Evolutionary conservation across 1,284 basidiomycete species (phyloP), one percentile per base, ranked within the genome.

Genomic region (Vanrija sp.): DNA sequence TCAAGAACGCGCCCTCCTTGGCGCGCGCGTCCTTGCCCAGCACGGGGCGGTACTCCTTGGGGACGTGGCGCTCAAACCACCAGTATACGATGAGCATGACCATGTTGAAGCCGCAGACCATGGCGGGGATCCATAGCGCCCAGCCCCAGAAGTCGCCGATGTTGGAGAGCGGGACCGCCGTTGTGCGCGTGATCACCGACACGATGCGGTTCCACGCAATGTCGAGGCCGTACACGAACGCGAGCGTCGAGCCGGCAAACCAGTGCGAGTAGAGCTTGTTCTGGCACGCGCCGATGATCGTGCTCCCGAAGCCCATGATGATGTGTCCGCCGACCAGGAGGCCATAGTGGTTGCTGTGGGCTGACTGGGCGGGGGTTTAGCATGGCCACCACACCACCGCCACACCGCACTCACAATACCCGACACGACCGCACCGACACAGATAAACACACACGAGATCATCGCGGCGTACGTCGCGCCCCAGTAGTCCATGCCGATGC

Each of bases 401-500:
- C 14, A 23, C 21, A 23, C 21, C 21, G 5, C 21, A 61, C 68
- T 34, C 34, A 68, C 67, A 29, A 54, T 23, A 1, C 72, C 66
- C 6, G 71, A 55, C 5, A 77, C 46, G 48, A 78, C 55, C 1
- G 71, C 63, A 7, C 77, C 77, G 21, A 75, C 29, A 9, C 74
- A 54, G 44, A 76, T 65, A 39, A 71, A 65, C 4, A 64, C 25
- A 28, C 68, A 68, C 4, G 71, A 69, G 15, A 69, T 58, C 9
- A 78, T 62, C 3, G 68, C 66, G 10, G 67, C 65, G 63, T 69
- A 66, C 1, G 66, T 63, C 0, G 62, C 63, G 7, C 73, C 78
- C 56, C 72, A 77, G 53, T 76, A 75, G 62, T 80, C 78, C 64
- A 79, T 77, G 14, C 70, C 64, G 38, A 77, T 65, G 38, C 78